Conservation (phyloP, 1,284 basidiomycete genomes). For the Cutaneotrichosporon cutaneum region DNA sequence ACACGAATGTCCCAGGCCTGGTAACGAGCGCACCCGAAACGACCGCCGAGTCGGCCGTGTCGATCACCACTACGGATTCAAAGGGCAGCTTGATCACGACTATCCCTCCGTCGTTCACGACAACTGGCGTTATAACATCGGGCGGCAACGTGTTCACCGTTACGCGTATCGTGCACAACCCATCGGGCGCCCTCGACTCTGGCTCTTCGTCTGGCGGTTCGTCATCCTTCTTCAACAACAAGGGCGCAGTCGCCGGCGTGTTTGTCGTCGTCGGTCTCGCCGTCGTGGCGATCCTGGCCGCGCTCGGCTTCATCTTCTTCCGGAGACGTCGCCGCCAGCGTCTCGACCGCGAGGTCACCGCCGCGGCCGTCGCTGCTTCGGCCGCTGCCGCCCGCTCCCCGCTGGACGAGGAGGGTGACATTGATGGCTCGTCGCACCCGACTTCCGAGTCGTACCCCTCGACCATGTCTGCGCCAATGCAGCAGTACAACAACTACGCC, state of each 20-base stretch:
- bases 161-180: constrained; percentile 48
- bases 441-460: constrained; percentile 48
- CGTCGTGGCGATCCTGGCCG: constrained; percentile 49
- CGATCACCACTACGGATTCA: constrained; percentile 43
- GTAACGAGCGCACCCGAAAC: constrained; percentile 5
- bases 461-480: constrained; percentile 48
- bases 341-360: constrained; percentile 53
- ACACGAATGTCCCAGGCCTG: background rate
- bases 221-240: constrained; percentile 50
- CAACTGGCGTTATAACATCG: constrained; percentile 41
- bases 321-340: constrained; percentile 49
- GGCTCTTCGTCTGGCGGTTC: constrained; percentile 34
- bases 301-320: constrained; percentile 50
- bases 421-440: constrained; percentile 32
- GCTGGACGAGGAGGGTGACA: constrained; percentile 52
- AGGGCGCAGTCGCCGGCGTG: constrained; percentile 53
- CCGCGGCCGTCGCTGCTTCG: constrained; percentile 52
- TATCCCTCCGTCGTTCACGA: constrained; percentile 42
- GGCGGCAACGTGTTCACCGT: constrained; percentile 48
- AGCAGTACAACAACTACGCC: constrained; percentile 50
- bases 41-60: constrained; percentile 28
- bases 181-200: constrained; percentile 45
- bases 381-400: constrained; percentile 45
- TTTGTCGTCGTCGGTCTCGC: constrained; percentile 55
- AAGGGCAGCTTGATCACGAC: constrained; percentile 37